Percentiles rank a stretch among this genome's conserved stretches.
phyloP scores from a whole-genome alignment of 371 early-diverging fungal species.

The Mortierella sp. region DNA sequence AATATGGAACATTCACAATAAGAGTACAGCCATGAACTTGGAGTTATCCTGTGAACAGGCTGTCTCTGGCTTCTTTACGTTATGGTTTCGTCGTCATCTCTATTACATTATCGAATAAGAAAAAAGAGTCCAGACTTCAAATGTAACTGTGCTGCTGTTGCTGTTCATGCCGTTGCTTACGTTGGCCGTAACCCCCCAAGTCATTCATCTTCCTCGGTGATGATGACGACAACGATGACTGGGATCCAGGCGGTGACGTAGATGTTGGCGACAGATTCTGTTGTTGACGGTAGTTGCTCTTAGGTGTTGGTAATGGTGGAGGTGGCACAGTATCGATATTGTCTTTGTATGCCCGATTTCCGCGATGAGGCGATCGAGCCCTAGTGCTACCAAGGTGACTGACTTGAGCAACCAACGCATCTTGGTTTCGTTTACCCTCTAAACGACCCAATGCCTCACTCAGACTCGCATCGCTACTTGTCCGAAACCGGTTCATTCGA shows the following conservation, averaged over 20 bases:
- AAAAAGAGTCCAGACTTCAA: background rate
- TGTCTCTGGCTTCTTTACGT: background rate
- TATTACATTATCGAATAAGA: background rate
- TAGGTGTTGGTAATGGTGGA: conserved; percentile 41
- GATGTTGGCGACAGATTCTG: conserved; percentile 9
- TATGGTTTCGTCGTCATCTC: background rate
- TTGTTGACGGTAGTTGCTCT: conserved; percentile 34
- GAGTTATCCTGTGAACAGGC: background rate
- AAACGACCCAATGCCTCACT: conserved; percentile 42
- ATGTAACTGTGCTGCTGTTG: conserved; percentile 16
- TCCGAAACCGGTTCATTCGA: conserved; percentile 41
- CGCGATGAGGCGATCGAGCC: conserved; percentile 44
- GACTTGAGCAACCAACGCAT: conserved; percentile 43
- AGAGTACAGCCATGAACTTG: background rate
- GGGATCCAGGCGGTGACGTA: background rate
- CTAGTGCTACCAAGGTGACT: conserved; percentile 53
- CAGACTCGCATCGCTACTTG: conserved; percentile 51
- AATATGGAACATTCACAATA: conserved; percentile 1
- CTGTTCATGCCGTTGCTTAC: conserved; percentile 33
- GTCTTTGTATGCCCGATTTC: conserved; percentile 59
- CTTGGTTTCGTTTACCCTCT: conserved; percentile 48
- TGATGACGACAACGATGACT: conserved; percentile 12
- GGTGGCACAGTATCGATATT: conserved; percentile 55
- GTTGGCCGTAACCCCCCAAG: conserved; percentile 37
- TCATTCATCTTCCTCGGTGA: conserved; percentile 3